Evolutionary conservation across 2,329 filamentous ascomycete genomes (phyloP).

Genomic region (Beauveria bassiana): DNA sequence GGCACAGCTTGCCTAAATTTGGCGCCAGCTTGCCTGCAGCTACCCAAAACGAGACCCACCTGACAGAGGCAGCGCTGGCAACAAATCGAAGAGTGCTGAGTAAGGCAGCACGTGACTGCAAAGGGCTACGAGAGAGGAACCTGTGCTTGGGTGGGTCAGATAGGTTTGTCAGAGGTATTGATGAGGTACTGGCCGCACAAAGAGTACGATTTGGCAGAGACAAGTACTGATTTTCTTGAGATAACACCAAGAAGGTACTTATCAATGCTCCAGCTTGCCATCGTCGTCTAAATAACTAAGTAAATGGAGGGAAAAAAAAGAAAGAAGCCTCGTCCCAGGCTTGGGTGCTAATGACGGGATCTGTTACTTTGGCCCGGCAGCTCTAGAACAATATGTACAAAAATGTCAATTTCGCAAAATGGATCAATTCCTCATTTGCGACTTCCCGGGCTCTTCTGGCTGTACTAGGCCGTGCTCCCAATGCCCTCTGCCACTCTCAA

Average conservation of each 20-base stretch:
- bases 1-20: constrained; percentile 30
- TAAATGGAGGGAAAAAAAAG: too few relatives aligned
- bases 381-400: not conserved
- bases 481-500: not conserved
- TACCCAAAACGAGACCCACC: not conserved
- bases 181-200: not conserved
- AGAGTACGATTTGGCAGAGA: not conserved
- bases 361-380: not conserved
- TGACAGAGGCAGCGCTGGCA: not conserved
- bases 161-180: not conserved
- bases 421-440: not conserved
- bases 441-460: not conserved
- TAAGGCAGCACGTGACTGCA: not conserved
- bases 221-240: not conserved
- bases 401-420: not conserved
- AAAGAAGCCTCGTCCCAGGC: not conserved
- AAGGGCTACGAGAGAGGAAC: not conserved
- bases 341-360: not conserved
- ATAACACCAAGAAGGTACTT: not conserved
- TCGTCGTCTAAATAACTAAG: too few relatives aligned
- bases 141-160: not conserved
- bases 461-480: not conserved
- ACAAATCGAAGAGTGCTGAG: not conserved
- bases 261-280: not conserved
- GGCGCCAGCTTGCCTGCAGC: not conserved